Conservation (phyloP, 108 stramenopile genomes). For the Skeletonema tropicum region DNA sequence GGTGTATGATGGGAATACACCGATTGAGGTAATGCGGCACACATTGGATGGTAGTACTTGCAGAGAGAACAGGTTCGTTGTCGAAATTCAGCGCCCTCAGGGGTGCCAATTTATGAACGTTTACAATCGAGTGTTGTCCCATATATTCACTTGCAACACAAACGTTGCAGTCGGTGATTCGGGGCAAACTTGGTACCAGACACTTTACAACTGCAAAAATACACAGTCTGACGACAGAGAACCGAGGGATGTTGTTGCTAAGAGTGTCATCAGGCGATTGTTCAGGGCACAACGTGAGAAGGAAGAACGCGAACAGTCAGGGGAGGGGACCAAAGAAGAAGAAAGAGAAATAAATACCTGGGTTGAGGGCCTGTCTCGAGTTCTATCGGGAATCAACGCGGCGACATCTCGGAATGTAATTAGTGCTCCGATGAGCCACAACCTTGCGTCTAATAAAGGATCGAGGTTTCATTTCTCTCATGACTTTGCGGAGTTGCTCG, state of each 20-base stretch:
- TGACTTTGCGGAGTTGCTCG: slow-evolving; percentile 26
- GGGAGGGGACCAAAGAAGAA: neutral
- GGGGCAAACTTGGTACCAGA: neutral
- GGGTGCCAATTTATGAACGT: slow-evolving; percentile 18
- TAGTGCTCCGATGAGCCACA: slow-evolving; percentile 26
- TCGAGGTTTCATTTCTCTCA: slow-evolving; percentile 30
- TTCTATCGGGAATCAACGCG: slow-evolving; percentile 27
- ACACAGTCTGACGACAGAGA: slow-evolving; percentile 5
- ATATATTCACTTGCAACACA: slow-evolving; percentile 29
- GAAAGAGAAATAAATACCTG: slow-evolving; percentile 4
- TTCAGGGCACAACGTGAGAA: neutral
- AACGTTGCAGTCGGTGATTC: slow-evolving; percentile 25
- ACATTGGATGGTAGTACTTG: neutral
- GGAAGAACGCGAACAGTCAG: neutral
- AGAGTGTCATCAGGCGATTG: slow-evolving; percentile 3
- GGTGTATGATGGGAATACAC: neutral
- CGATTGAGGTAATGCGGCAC: neutral
- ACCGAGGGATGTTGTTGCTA: neutral
- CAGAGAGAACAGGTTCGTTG: neutral
- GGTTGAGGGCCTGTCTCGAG: slow-evolving; percentile 23
- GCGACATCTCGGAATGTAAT: slow-evolving; percentile 21
- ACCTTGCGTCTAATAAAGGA: slow-evolving; percentile 10
- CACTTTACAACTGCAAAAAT: slow-evolving; percentile 6
- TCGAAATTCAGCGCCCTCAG: neutral
- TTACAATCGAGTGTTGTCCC: slow-evolving; percentile 15